phyloP scores from a whole-genome alignment of 2,329 filamentous ascomycete genomes.

The Fusarium hostae region DNA sequence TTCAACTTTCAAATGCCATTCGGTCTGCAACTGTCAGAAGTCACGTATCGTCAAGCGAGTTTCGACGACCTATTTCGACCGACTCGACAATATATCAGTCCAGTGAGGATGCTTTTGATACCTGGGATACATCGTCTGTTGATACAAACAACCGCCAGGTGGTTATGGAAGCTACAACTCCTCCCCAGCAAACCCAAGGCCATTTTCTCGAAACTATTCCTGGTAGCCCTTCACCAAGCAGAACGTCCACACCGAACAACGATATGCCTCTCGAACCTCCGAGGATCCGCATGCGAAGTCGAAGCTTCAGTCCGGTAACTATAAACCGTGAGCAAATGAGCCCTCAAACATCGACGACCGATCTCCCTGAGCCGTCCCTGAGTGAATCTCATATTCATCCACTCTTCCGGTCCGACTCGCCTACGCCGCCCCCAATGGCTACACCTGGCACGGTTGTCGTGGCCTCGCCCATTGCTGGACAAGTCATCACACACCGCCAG shows the following conservation, averaged over 20 bases:
- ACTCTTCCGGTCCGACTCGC: slow-evolving; percentile 78
- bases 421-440: slow-evolving; percentile 70
- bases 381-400: slow-evolving; percentile 80
- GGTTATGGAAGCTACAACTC: slow-evolving; percentile 62
- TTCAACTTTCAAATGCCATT: slow-evolving; percentile 58
- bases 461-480: slow-evolving; percentile 75
- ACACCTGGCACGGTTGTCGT: slow-evolving; percentile 77
- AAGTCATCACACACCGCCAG: slow-evolving; percentile 66
- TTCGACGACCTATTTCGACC: slow-evolving; percentile 59
- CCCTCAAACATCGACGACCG: slow-evolving; percentile 53
- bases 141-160: slow-evolving; percentile 70
- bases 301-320: slow-evolving; percentile 62
- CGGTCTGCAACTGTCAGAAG: slow-evolving; percentile 68
- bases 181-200: slow-evolving; percentile 55
- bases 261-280: slow-evolving; percentile 68
- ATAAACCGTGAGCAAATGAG: slow-evolving; percentile 46
- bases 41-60: slow-evolving; percentile 60
- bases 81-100: slow-evolving; percentile 56
- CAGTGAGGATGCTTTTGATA: slow-evolving; percentile 75
- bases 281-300: slow-evolving; percentile 56
- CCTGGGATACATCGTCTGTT: slow-evolving; percentile 78
- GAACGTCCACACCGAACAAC: slow-evolving; percentile 71
- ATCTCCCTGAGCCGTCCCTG: slow-evolving; percentile 58
- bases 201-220: slow-evolving; percentile 77
- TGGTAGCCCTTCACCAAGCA: slow-evolving; percentile 70